Conservation (phyloP, 2,329 filamentous ascomycete species). For the Aspergillus fumigatus region DNA sequence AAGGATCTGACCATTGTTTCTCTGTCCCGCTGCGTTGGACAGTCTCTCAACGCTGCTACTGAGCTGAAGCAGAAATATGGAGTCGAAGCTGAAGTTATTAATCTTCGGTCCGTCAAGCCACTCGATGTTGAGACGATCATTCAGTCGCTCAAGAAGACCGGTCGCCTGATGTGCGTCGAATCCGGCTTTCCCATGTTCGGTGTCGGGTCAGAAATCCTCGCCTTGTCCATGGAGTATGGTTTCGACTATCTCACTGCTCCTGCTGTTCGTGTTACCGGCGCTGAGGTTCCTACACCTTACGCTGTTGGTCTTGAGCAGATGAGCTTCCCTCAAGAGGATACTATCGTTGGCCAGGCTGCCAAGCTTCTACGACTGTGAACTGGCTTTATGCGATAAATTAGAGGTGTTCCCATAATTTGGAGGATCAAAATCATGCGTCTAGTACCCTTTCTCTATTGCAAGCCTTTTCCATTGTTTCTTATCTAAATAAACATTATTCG, state of each 20-base stretch:
- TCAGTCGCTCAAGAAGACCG: slow-evolving; percentile 98
- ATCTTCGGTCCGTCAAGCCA: slow-evolving; percentile 95
- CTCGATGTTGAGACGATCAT: slow-evolving; percentile 92
- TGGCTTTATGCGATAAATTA: slow-evolving; percentile 4
- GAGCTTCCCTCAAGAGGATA: slow-evolving; percentile 83
- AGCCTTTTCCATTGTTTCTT: slow-evolving; percentile 17
- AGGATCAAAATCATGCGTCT: slow-evolving; percentile 31
- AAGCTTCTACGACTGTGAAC: slow-evolving; percentile 78
- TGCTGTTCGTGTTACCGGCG: slow-evolving; percentile 88
- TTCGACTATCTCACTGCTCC: slow-evolving; percentile 97
- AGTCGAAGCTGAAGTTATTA: slow-evolving; percentile 93
- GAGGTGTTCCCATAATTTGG: slow-evolving; percentile 14
- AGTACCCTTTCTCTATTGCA: slow-evolving; percentile 28
- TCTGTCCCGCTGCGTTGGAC: slow-evolving; percentile 90
- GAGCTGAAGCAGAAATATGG: slow-evolving; percentile 94
- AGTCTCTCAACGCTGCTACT: slow-evolving; percentile 82
- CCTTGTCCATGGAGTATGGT: slow-evolving; percentile 92
- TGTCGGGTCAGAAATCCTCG: slow-evolving; percentile 87
- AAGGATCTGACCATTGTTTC: slow-evolving; percentile 96
- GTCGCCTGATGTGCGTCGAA: slow-evolving; percentile 84
- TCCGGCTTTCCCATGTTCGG: slow-evolving; percentile 96
- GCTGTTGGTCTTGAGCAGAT: slow-evolving; percentile 89
- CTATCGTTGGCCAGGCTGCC: slow-evolving; percentile 82
- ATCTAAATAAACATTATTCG: background rate
- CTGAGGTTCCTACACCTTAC: slow-evolving; percentile 95